Evolutionary conservation across 805 yeast species (phyloP).

Genomic region (Candida incommunis): DNA sequence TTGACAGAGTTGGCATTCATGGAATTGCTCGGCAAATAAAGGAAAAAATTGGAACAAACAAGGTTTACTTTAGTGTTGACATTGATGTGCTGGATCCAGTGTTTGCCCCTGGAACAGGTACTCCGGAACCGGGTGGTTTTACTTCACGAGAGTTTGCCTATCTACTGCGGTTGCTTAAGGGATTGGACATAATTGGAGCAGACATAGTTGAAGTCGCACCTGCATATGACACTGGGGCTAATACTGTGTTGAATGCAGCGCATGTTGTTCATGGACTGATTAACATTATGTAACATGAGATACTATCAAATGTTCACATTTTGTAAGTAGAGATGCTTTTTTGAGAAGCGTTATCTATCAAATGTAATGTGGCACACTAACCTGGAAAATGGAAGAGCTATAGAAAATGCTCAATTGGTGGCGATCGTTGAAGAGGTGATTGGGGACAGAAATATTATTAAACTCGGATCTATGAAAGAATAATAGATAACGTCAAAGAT

Average conservation of each 20-base stretch:
- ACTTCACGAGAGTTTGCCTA: constrained; percentile 32
- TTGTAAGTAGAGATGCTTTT: no score
- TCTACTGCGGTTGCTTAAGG: constrained; percentile 30
- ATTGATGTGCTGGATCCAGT: constrained; percentile 40
- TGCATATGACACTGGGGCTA: constrained; percentile 26
- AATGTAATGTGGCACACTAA: no score
- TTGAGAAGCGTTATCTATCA: no score
- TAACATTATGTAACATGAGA: constrained; percentile 8
- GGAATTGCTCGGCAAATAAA: constrained; percentile 41
- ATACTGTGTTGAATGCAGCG: not conserved
- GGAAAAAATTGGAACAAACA: constrained; percentile 40
- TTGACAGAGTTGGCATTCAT: constrained; percentile 45
- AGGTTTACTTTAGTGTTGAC: constrained; percentile 31
- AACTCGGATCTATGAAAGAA: no score
- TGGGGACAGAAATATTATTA: no score
- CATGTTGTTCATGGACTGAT: not conserved
- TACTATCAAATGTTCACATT: no score
- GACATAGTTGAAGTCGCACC: constrained; percentile 43
- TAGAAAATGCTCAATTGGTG: no score
- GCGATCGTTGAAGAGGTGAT: no score
- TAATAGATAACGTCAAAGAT: no score
- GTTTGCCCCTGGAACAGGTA: constrained; percentile 39
- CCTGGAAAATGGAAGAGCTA: no score
- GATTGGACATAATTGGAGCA: constrained; percentile 33
- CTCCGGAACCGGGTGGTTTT: constrained; percentile 41